These are phyloP conservation scores for Pelargonium cotyledonis DNA, from an alignment of 441 rosid genomes.

Conservation along the genomic window DNA sequence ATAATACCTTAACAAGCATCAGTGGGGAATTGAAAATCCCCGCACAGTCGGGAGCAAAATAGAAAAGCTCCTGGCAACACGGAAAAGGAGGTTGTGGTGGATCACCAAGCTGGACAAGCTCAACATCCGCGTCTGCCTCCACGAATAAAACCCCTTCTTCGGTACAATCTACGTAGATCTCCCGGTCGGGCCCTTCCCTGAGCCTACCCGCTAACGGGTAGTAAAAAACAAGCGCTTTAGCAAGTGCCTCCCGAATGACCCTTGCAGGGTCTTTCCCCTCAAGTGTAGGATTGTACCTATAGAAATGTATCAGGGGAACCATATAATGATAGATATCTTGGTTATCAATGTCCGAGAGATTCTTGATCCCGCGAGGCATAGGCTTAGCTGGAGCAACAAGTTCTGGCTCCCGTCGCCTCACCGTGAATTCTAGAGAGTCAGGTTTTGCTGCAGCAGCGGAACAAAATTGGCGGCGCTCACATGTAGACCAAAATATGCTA, in stretches of 20 bases:
- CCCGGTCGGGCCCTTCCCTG: conserved; percentile 18
- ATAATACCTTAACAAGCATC: neutral
- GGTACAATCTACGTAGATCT: neutral
- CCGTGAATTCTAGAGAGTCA: no score
- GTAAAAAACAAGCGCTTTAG: conserved; percentile 28
- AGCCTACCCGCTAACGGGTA: conserved; percentile 34
- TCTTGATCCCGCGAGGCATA: no score
- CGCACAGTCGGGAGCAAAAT: neutral
- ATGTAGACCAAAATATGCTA: no score
- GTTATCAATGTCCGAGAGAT: conserved; percentile 22
- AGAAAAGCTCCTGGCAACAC: neutral
- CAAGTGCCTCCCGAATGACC: conserved; percentile 22
- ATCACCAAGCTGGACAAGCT: neutral
- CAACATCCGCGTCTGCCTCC: neutral
- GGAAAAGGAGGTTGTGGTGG: neutral
- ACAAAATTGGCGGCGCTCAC: no score
- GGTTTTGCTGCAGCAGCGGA: no score
- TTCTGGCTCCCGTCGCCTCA: no score
- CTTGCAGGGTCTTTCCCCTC: conserved; percentile 20
- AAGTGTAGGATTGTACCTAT: conserved; percentile 18
- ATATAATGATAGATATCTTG: conserved; percentile 31
- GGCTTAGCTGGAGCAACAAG: no score
- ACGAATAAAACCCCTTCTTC: neutral
- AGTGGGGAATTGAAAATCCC: neutral
- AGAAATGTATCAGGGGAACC: conserved; percentile 23